Conservation (phyloP, 2,329 filamentous ascomycete species). For the Apiospora aurea region DNA sequence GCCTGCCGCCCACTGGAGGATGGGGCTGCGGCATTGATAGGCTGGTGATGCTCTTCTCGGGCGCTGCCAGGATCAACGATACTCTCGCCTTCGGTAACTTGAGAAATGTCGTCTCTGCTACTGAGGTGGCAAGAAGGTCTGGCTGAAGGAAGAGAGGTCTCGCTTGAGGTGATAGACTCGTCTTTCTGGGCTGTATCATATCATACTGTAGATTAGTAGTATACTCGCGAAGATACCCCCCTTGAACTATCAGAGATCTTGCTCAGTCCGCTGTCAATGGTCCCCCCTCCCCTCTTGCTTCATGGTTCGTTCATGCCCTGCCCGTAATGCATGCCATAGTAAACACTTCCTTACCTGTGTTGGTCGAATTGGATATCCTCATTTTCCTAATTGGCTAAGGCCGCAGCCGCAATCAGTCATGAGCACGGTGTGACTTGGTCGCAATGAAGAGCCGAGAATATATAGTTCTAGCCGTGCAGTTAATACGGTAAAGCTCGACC, state of each 20-base stretch:
- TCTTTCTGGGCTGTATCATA: not conserved
- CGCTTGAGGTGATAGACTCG: not conserved
- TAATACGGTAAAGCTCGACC: too few relatives aligned
- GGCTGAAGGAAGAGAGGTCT: not conserved
- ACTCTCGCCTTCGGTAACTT: conserved; percentile 89
- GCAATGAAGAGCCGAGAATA: not conserved
- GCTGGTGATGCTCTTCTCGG: conserved; percentile 89
- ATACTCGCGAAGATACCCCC: not conserved
- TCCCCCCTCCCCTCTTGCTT: not conserved
- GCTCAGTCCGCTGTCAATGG: not conserved
- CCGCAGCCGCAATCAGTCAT: not conserved
- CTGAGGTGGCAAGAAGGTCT: conserved; percentile 12
- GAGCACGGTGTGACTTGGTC: not conserved
- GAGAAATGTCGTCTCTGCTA: conserved; percentile 65
- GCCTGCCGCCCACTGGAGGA: conserved; percentile 92
- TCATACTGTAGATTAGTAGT: conserved; percentile 2
- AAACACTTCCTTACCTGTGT: too few relatives aligned
- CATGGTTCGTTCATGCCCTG: not conserved
- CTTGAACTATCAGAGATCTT: not conserved
- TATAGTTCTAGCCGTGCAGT: too few relatives aligned
- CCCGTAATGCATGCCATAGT: not conserved
- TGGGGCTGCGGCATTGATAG: conserved; percentile 96
- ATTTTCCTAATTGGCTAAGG: not conserved
- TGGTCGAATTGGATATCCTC: not conserved
- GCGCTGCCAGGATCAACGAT: conserved; percentile 80